Percentiles rank a stretch among this genome's conserved stretches.
Conservation (phyloP, 2,329 filamentous ascomycete species). For the Botrytis porri region DNA sequence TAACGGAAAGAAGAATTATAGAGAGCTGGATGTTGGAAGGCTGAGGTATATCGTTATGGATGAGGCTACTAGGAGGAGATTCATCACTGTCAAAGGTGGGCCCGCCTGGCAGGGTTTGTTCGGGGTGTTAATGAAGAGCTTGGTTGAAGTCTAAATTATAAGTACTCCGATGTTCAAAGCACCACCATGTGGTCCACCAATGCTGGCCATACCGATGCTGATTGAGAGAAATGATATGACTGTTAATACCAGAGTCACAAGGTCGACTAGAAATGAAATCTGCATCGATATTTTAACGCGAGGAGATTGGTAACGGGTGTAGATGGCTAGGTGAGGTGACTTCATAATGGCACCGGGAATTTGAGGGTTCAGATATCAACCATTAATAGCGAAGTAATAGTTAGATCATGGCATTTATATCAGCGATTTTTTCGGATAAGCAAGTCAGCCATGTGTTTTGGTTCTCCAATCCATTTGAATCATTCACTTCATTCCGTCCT, state of each 20-base stretch:
- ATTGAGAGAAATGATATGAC: background rate
- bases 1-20: background rate
- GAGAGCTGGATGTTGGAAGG: background rate
- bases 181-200: background rate
- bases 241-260: background rate
- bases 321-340: background rate
- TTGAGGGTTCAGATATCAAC: background rate
- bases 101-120: background rate
- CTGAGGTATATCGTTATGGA: background rate
- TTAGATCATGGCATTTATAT: background rate
- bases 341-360: background rate
- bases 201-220: background rate
- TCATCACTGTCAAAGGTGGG: background rate
- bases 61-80: background rate
- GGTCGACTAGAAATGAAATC: background rate
- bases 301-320: background rate
- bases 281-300: background rate
- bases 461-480: background rate
- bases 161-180: background rate
- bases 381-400: background rate
- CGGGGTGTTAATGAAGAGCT: background rate
- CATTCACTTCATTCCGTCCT: background rate
- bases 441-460: background rate
- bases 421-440: background rate
- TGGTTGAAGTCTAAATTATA: background rate